These are phyloP conservation scores for Magnaporthiopsis incrustans DNA, from an alignment of 2,329 filamentous ascomycete species.

Conservation along the genomic window DNA sequence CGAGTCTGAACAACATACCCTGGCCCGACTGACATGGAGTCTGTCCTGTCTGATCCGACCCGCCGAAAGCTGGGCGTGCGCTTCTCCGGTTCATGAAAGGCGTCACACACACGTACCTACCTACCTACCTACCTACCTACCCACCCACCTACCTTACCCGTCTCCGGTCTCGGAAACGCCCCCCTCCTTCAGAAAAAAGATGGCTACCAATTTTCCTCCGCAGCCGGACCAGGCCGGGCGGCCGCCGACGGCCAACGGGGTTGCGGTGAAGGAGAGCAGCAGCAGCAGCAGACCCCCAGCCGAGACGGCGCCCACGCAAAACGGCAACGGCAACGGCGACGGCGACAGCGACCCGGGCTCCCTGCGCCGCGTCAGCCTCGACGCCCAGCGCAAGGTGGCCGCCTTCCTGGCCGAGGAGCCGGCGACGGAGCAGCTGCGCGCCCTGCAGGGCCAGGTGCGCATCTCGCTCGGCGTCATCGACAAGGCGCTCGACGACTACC, in stretches of 20 bases:
- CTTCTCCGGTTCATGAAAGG: not conserved
- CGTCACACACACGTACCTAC: too few relatives aligned
- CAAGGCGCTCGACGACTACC: conserved; percentile 67
- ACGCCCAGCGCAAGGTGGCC: conserved; percentile 51
- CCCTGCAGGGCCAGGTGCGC: conserved; percentile 67
- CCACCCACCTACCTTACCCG: too few relatives aligned
- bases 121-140: too few relatives aligned
- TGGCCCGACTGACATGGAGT: not conserved
- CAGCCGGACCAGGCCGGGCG: not conserved
- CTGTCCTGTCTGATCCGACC: not conserved
- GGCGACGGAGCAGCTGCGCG: conserved; percentile 46
- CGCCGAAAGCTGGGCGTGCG: not conserved
- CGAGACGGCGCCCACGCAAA: conserved; percentile 27
- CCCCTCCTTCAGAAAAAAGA: too few relatives aligned
- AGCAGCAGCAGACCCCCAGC: not conserved
- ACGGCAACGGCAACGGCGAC: not conserved
- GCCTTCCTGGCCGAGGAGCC: conserved; percentile 57
- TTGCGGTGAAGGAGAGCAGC: not conserved
- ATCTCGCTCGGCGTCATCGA: conserved; percentile 65
- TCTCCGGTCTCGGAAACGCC: too few relatives aligned
- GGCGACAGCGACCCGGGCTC: conserved; percentile 16
- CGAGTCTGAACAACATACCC: too few relatives aligned
- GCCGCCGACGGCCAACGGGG: conserved; percentile 2
- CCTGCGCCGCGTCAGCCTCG: conserved; percentile 36
- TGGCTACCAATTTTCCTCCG: not conserved